A percentile compares a stretch with the other conserved stretches of the same genome.
phyloP scores from a whole-genome alignment of 345 rosid genomes.

The Salix arbutifolia region DNA sequence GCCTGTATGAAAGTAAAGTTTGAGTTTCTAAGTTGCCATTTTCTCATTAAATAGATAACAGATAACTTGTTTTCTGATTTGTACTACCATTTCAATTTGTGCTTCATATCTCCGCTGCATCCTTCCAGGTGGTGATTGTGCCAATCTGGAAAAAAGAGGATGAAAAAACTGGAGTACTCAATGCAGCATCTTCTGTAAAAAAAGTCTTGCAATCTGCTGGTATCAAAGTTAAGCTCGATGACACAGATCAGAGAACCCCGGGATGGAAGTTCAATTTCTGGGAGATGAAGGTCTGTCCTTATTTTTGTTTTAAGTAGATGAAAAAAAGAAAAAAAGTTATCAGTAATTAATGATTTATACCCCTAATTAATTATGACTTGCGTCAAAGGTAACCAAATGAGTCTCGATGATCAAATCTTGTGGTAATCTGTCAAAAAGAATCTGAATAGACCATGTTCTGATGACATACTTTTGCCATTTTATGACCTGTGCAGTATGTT shows the following conservation, averaged over 20 bases:
- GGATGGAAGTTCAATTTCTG: constrained; percentile 98
- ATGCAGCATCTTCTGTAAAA: constrained; percentile 61
- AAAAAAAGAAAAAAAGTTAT: neutral
- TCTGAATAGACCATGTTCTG: neutral
- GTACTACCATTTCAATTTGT: neutral
- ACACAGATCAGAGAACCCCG: constrained; percentile 71
- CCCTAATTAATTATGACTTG: neutral
- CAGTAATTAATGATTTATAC: neutral
- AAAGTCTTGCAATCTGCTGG: constrained; percentile 60
- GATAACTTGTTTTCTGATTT: neutral
- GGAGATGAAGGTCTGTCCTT: constrained; percentile 79
- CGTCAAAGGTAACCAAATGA: neutral
- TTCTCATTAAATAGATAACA: neutral
- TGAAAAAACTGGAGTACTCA: constrained; percentile 69
- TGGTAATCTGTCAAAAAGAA: neutral
- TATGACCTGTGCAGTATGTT: neutral
- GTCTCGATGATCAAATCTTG: neutral
- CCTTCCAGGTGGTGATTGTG: constrained; percentile 63
- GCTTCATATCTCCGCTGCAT: constrained; percentile 3
- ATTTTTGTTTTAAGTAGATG: neutral
- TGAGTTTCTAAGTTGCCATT: neutral
- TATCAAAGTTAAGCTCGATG: constrained; percentile 80
- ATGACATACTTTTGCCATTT: neutral
- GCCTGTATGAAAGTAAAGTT: neutral
- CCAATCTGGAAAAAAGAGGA: constrained; percentile 84